Base-by-base conservation (phyloP, 2,329 filamentous ascomycete species). In the Colletotrichum echinochloae region DNA sequence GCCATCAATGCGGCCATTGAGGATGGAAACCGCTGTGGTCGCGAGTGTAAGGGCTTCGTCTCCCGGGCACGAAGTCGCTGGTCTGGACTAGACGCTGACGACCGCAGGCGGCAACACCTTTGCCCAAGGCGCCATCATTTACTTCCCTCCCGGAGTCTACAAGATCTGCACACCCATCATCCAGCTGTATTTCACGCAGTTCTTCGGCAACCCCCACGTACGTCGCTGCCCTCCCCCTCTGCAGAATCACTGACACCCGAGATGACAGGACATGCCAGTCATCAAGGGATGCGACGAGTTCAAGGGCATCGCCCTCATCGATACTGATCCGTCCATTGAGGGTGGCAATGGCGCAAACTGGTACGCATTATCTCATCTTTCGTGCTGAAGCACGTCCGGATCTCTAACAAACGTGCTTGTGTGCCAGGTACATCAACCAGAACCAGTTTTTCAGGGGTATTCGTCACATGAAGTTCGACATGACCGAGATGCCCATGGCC, bases 221-320 rank as follows among this genome's bases (percentile, higher is more conserved):
- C 30, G 30, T 33, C 30, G 30, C 30, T 33, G 30, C 30, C 30
- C 30, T 5, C 30, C 30, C 30, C 30, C 8, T 33, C 30, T 33
- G 5, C 30, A 33, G 8, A 33, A 33, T 33, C 3, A 8, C 30
- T 33, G 30, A 33, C 30, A 33, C 30, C 30, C 30, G 30, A 33
- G 3, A 33, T 4, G n/a, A 33, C 30, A 33, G 30, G 30, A 33
- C 8, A 33, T 33, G 28, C 39, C 57, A 7, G 30, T 26, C 26
- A 60, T 60, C 35, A 60, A 54, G 44, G 64, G 56, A 26, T 44
- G 39, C 26, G 30, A 46, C 8, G 28, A 23, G 30, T 67, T 67
- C 85, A 83, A 82, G 11, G 91, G 91, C n/a, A 92, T 93, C 81
- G 91, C 89, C 28, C 81, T 94, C 28, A 87, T 94, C 72, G 91